These are phyloP conservation scores for Salicornia ramosissima DNA, from an alignment of 148 eudicot genomes.

Conservation along the genomic window DNA sequence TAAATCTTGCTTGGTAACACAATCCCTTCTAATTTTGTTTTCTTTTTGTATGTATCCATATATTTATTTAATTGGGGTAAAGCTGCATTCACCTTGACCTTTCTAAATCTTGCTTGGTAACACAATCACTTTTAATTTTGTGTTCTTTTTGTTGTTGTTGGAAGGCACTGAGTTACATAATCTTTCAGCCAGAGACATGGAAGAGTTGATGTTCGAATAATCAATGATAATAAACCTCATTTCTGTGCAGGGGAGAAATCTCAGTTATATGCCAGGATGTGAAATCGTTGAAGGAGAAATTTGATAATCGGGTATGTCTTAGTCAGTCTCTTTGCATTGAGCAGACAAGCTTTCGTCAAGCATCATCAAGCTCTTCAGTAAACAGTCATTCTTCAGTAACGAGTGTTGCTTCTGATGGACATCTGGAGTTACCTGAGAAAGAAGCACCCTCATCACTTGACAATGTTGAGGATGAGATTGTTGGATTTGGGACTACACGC, in stretches of 20 bases:
- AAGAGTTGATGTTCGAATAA: too few relatives aligned
- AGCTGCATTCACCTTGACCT: too few relatives aligned
- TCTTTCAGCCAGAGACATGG: too few relatives aligned
- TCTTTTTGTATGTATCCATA: too few relatives aligned
- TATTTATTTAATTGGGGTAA: too few relatives aligned
- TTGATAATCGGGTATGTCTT: conserved; percentile 47
- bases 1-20: too few relatives aligned
- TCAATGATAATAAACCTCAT: too few relatives aligned
- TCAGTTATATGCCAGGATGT: conserved; percentile 76
- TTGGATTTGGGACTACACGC: conserved; percentile 9
- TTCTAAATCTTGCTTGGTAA: too few relatives aligned
- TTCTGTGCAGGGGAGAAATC: conserved; percentile 73
- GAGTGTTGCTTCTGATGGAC: conserved; percentile 28
- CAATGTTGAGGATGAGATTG: conserved; percentile 25
- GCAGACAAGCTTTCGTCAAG: conserved; percentile 44
- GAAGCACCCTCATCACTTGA: conserved; percentile 21
- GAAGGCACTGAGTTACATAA: too few relatives aligned
- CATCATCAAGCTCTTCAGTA: conserved; percentile 50
- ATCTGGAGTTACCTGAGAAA: conserved; percentile 19
- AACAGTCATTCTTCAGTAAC: conserved; percentile 18
- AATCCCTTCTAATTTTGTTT: too few relatives aligned
- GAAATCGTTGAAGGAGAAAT: conserved; percentile 58
- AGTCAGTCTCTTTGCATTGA: conserved; percentile 49
- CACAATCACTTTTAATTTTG: too few relatives aligned
- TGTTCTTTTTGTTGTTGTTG: too few relatives aligned